These are phyloP conservation scores for Curvularia sp. DNA, from an alignment of 2,329 filamentous ascomycete species.

Conservation along the genomic window DNA sequence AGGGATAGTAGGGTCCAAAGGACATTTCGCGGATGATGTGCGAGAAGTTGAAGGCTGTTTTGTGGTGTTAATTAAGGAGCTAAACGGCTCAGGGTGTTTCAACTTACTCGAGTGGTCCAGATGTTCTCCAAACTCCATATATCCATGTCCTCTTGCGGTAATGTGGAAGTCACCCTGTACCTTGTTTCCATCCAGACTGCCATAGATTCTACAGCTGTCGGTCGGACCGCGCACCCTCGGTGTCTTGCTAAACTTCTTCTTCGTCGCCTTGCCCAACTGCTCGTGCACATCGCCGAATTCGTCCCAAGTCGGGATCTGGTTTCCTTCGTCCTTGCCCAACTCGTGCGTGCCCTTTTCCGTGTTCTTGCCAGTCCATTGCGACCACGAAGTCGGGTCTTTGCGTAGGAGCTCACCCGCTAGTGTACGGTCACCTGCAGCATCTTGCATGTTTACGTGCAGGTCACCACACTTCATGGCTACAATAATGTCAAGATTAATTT, in stretches of 20 bases:
- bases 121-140: conserved; percentile 79
- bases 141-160: conserved; percentile 94
- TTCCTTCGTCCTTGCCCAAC: conserved; percentile 51
- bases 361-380: conserved; percentile 76
- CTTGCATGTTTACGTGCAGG: conserved; percentile 96
- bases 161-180: conserved; percentile 99
- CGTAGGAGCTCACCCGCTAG: conserved; percentile 77
- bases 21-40: conserved; percentile 96
- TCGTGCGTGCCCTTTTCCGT: conserved; percentile 60
- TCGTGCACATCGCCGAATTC: conserved; percentile 88
- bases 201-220: conserved; percentile 88
- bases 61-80: conserved; percentile 13
- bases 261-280: conserved; percentile 77
- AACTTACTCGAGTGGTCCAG: conserved; percentile 78
- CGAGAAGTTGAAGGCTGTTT: conserved; percentile 90
- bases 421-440: conserved; percentile 90
- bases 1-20: conserved; percentile 96
- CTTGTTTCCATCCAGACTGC: conserved; percentile 90
- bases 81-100: background rate
- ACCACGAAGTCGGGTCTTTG: conserved; percentile 81
- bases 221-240: conserved; percentile 66
- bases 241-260: conserved; percentile 73
- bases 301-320: conserved; percentile 54
- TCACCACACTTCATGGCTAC: conserved; percentile 86
- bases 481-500: conserved; percentile 96